Conservation (phyloP, 2,329 filamentous ascomycete genomes). For the Venturiaceae sp. region DNA sequence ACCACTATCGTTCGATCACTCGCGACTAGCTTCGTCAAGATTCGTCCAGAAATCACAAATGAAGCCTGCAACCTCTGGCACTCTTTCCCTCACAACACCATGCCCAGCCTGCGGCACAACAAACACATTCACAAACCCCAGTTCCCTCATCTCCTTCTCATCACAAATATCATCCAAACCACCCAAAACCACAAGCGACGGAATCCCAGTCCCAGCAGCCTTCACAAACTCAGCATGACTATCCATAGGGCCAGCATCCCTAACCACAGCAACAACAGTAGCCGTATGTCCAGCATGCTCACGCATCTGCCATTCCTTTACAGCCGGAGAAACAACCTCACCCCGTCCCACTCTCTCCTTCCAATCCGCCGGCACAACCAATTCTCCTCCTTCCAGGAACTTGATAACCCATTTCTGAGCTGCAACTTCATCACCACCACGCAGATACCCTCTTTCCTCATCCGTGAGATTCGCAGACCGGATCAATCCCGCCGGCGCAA, state of each 20-base stretch:
- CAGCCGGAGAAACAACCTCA: constrained; percentile 37
- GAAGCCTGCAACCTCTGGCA: constrained; percentile 23
- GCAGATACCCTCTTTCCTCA: constrained; percentile 15
- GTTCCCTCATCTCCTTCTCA: constrained; percentile 19
- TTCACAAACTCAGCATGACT: constrained; percentile 21
- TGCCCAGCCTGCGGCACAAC: constrained; percentile 30
- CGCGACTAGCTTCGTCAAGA: neutral
- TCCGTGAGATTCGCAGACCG: constrained; percentile 16
- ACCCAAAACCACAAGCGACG: constrained; percentile 24
- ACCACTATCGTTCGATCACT: no score
- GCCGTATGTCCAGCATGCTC: constrained; percentile 36
- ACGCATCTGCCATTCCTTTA: constrained; percentile 38
- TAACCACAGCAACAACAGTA: constrained; percentile 36
- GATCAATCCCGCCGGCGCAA: constrained; percentile 41
- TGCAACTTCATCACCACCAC: constrained; percentile 19
- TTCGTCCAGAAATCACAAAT: constrained; percentile 23
- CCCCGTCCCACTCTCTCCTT: constrained; percentile 28
- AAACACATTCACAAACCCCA: constrained; percentile 25
- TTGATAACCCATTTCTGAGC: constrained; percentile 27
- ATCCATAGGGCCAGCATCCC: constrained; percentile 36
- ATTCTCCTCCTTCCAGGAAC: constrained; percentile 32
- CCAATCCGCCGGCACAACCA: constrained; percentile 36
- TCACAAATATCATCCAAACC: constrained; percentile 26
- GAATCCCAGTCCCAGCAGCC: constrained; percentile 17
- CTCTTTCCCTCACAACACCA: constrained; percentile 28